Evolutionary conservation across 2,329 filamentous ascomycete genomes (phyloP).

Genomic region (Pseudopithomyces chartarum): DNA sequence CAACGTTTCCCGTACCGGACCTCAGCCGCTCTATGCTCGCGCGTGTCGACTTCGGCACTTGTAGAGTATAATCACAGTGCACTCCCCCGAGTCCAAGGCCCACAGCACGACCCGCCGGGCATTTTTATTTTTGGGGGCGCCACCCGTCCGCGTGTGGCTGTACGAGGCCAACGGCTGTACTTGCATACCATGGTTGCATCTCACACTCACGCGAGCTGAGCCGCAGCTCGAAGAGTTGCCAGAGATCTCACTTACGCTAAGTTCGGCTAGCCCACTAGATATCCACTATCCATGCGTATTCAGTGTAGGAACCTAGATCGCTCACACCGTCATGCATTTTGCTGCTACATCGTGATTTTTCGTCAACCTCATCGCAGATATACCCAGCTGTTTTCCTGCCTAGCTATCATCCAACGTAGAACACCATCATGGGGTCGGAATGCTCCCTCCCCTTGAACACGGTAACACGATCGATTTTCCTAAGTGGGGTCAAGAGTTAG

Average conservation of each 20-base stretch:
- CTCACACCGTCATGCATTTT: background rate
- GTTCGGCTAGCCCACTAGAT: background rate
- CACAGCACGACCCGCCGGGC: background rate
- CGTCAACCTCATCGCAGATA: background rate
- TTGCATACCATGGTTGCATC: background rate
- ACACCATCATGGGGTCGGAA: background rate
- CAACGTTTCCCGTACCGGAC: background rate
- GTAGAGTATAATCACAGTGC: background rate
- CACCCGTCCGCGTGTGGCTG: background rate
- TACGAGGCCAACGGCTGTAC: background rate
- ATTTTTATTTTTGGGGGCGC: constrained; percentile 5
- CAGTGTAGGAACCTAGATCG: too few relatives aligned
- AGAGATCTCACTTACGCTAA: background rate
- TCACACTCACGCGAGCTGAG: background rate
- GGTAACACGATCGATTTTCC: background rate
- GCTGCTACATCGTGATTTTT: background rate
- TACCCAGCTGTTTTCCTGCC: background rate
- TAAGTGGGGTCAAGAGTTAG: background rate
- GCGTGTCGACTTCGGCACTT: background rate
- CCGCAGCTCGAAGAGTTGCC: background rate
- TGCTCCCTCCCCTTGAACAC: background rate
- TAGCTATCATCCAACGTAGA: background rate
- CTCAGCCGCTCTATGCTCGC: background rate
- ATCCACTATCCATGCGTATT: too few relatives aligned
- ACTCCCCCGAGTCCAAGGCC: too few relatives aligned